phyloP scores from a whole-genome alignment of 148 eudicot genomes.

The Silene uniflora region DNA sequence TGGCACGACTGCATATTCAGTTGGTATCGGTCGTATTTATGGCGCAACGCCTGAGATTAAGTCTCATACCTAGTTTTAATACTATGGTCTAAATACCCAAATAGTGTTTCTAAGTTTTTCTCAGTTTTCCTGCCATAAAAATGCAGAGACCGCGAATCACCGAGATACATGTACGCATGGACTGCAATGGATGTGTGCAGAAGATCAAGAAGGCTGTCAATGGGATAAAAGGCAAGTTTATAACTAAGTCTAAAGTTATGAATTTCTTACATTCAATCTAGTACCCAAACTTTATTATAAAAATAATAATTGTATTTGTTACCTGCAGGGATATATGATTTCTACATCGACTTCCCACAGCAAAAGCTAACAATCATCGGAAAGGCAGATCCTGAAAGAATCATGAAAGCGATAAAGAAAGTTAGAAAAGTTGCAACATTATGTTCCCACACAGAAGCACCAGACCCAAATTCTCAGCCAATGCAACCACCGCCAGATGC shows the following conservation, averaged over 20 bases:
- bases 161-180: conserved; percentile 82
- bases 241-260: background rate
- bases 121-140: conserved; percentile 24
- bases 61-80: background rate
- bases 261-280: background rate
- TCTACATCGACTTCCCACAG: conserved; percentile 59
- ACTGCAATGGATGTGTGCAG: conserved; percentile 93
- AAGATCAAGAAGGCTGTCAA: conserved; percentile 87
- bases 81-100: conserved; percentile 2
- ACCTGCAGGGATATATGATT: conserved; percentile 64
- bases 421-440: conserved; percentile 68
- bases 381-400: conserved; percentile 76
- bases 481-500: conserved; percentile 24
- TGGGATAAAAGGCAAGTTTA: conserved; percentile 63
- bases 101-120: conserved; percentile 13
- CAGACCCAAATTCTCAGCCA: conserved; percentile 36
- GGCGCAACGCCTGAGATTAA: no score
- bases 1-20: no score
- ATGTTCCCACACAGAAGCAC: conserved; percentile 63
- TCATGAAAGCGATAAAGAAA: conserved; percentile 78
- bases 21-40: no score
- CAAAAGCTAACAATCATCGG: conserved; percentile 74
- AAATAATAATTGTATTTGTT: background rate
- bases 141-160: conserved; percentile 81
- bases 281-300: background rate